phyloP scores from a whole-genome alignment of 2,329 filamentous ascomycete species.

The Venturia pyrina region DNA sequence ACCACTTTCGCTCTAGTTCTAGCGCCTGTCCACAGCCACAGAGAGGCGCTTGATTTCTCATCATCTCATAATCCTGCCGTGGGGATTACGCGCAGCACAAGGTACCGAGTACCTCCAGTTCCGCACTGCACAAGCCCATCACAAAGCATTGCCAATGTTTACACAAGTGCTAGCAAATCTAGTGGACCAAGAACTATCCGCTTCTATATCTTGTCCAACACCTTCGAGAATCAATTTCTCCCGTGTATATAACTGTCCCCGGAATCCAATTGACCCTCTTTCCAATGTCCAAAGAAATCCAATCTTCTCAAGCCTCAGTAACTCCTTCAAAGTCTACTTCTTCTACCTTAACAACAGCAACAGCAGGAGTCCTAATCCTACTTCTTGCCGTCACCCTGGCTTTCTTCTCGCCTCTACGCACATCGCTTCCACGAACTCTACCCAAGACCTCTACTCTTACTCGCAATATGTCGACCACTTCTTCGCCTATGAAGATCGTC shows the following conservation, averaged over 20 bases:
- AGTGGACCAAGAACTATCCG: neutral
- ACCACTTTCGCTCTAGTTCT: too few species aligned
- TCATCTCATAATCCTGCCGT: too few species aligned
- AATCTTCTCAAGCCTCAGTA: neutral
- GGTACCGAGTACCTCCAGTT: too few species aligned
- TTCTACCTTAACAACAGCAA: conserved; percentile 1
- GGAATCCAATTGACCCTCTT: neutral
- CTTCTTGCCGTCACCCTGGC: conserved; percentile 37
- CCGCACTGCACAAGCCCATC: too few species aligned
- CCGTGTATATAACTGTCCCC: conserved; percentile 2
- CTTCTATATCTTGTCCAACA: neutral
- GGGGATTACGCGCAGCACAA: too few species aligned
- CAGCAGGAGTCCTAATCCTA: conserved; percentile 16
- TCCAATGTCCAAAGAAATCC: conserved; percentile 1
- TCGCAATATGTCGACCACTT: conserved; percentile 13
- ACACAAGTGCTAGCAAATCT: neutral
- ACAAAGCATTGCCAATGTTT: conserved; percentile 5
- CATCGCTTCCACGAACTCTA: conserved; percentile 20
- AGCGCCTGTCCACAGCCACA: too few species aligned
- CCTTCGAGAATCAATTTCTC: neutral
- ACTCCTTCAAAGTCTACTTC: conserved; percentile 1
- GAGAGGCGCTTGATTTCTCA: too few species aligned
- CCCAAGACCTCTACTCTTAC: conserved; percentile 11
- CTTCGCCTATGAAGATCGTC: conserved; percentile 50
- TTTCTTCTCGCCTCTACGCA: conserved; percentile 30